phyloP scores from a whole-genome alignment of 2,329 filamentous ascomycete genomes.

The Apiospora aurea region DNA sequence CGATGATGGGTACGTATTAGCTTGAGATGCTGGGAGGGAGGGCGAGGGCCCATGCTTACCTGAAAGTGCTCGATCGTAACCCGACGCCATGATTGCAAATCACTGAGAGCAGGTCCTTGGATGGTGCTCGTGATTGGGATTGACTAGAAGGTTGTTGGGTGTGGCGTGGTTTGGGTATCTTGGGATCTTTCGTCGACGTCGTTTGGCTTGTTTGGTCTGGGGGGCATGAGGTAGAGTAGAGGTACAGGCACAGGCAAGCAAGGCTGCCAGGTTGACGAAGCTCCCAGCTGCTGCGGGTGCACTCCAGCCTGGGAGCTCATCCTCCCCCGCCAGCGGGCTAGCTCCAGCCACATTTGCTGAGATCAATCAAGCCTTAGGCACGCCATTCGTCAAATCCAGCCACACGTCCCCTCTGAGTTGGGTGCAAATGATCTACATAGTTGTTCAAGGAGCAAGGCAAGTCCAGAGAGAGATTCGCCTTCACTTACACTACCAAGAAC shows the following conservation, averaged over 20 bases:
- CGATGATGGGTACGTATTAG: conserved; percentile 51
- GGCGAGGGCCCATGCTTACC: conserved; percentile 66
- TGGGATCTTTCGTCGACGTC: conserved; percentile 25
- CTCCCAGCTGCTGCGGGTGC: conserved; percentile 28
- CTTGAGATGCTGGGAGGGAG: conserved; percentile 40
- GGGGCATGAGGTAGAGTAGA: conserved; percentile 21
- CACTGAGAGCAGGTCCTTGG: conserved; percentile 16
- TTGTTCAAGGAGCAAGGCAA: too few species aligned
- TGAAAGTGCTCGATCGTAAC: conserved; percentile 98
- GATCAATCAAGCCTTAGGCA: not conserved
- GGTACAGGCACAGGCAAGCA: conserved; percentile 29
- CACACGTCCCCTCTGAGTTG: not conserved
- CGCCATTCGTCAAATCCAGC: not conserved
- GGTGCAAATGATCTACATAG: too few species aligned
- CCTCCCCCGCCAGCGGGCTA: not conserved
- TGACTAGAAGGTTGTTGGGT: conserved; percentile 27
- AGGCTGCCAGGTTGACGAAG: conserved; percentile 42
- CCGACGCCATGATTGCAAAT: conserved; percentile 74
- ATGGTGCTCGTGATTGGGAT: conserved; percentile 19
- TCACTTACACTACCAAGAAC: too few species aligned
- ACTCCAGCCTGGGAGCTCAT: conserved; percentile 17
- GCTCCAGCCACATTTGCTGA: not conserved
- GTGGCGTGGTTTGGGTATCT: conserved; percentile 25
- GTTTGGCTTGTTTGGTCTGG: conserved; percentile 24
- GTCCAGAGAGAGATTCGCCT: too few species aligned